Evolutionary conservation across 2,329 filamentous ascomycete species (phyloP).

Genomic region (Pseudogymnoascus sp.): DNA sequence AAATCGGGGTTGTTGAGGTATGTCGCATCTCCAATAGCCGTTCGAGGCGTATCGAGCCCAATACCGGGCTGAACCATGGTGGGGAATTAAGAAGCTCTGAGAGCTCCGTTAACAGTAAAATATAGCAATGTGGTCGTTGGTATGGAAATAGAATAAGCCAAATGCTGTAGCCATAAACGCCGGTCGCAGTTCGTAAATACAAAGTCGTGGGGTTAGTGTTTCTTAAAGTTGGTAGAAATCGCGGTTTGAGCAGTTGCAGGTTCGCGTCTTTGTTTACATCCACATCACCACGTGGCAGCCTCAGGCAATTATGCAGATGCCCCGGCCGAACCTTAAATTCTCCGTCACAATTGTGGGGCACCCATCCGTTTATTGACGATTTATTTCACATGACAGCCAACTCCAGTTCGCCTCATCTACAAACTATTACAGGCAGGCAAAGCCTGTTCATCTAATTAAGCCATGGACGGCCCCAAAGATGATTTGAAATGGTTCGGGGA

Average conservation of each 20-base stretch:
- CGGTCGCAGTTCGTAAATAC: constrained; percentile 8
- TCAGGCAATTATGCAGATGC: constrained; percentile 2
- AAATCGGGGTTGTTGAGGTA: constrained; percentile 67
- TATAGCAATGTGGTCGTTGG: constrained; percentile 5
- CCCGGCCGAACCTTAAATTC: constrained; percentile 9
- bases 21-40: constrained; percentile 75
- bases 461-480: constrained; percentile 37
- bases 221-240: not conserved
- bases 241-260: not conserved
- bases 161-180: constrained; percentile 7
- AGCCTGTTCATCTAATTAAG: not conserved
- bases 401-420: not conserved
- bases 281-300: constrained; percentile 4
- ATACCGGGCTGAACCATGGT: constrained; percentile 58
- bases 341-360: constrained; percentile 1
- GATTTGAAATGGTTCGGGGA: constrained; percentile 59
- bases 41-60: constrained; percentile 76
- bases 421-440: not conserved
- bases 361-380: not conserved
- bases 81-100: constrained; percentile 19
- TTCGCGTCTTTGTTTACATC: constrained; percentile 9
- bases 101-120: not conserved
- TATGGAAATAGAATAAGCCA: not conserved
- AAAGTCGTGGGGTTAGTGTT: not conserved
- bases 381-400: constrained; percentile 1